Conservation (phyloP, 805 yeast species). For the Tetrapisispora iriomotensis region DNA sequence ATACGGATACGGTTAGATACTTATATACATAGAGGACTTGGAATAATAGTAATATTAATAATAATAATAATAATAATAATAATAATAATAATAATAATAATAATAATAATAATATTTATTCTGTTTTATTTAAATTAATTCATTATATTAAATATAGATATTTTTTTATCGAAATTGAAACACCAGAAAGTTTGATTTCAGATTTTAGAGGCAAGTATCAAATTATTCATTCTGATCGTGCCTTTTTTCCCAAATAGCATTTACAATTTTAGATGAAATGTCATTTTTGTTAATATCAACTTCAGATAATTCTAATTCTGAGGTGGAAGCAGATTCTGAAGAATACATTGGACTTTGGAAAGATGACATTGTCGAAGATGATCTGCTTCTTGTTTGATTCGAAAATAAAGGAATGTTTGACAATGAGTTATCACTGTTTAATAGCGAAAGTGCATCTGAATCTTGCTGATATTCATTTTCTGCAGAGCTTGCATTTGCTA, state of each 20-base stretch:
- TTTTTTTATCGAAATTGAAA: too few species aligned
- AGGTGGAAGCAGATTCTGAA: constrained; percentile 5
- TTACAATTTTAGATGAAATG: constrained; percentile 17
- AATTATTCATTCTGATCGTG: not conserved
- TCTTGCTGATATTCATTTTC: constrained; percentile 22
- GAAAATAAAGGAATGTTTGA: constrained; percentile 36
- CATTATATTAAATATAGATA: too few species aligned
- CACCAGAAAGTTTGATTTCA: not conserved
- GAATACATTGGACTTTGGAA: constrained; percentile 4
- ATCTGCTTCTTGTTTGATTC: constrained; percentile 27
- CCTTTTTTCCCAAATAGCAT: constrained; percentile 14
- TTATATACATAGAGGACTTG: too few species aligned
- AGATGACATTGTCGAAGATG: constrained; percentile 23
- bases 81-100: too few species aligned
- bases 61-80: too few species aligned
- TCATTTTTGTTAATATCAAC: constrained; percentile 11
- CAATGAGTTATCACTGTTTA: constrained; percentile 30
- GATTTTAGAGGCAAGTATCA: not conserved
- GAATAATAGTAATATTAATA: too few species aligned
- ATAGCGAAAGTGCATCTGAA: constrained; percentile 38
- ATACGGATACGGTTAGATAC: too few species aligned
- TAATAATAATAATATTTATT: too few species aligned
- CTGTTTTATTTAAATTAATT: not conserved
- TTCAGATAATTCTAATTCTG: constrained; percentile 19
- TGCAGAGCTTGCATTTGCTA: not conserved